These are phyloP conservation scores for Apium graveolens DNA, from an alignment of 129 eudicot species.

Conservation along the genomic window DNA sequence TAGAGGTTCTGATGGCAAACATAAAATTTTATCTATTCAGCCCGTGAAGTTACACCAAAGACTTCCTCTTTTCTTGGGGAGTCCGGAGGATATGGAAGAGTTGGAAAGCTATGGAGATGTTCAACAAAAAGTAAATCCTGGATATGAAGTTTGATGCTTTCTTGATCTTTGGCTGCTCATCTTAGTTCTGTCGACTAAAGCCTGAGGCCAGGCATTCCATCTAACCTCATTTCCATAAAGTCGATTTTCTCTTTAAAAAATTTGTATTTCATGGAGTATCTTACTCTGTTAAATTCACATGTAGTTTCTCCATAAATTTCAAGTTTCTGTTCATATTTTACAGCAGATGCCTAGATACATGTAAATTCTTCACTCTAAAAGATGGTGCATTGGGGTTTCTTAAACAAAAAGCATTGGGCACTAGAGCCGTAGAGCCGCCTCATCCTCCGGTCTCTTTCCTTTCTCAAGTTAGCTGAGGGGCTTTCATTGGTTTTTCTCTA, in stretches of 20 bases:
- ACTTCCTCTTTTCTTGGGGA: constrained; percentile 85
- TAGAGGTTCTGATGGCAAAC: constrained; percentile 86
- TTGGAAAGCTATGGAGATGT: constrained; percentile 87
- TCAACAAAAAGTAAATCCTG: constrained; percentile 95
- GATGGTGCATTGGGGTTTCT: too few relatives aligned
- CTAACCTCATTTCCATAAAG: background rate
- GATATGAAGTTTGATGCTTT: constrained; percentile 66
- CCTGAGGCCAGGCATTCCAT: background rate
- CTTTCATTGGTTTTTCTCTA: too few relatives aligned
- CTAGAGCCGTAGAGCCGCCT: too few relatives aligned
- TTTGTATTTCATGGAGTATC: background rate
- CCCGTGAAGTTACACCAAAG: constrained; percentile 88
- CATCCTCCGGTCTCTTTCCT: too few relatives aligned
- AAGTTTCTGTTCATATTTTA: background rate
- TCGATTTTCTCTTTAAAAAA: background rate
- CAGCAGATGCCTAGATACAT: background rate
- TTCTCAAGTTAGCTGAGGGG: too few relatives aligned
- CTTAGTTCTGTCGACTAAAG: background rate
- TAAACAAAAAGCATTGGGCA: too few relatives aligned
- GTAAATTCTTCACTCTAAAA: too few relatives aligned
- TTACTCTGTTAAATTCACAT: background rate
- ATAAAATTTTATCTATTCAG: constrained; percentile 65
- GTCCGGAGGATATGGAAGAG: constrained; percentile 90
- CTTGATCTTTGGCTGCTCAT: background rate
- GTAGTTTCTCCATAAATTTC: background rate